Conservation (phyloP, 345 rosid genomes). For the Eucalyptus erythrocorys region DNA sequence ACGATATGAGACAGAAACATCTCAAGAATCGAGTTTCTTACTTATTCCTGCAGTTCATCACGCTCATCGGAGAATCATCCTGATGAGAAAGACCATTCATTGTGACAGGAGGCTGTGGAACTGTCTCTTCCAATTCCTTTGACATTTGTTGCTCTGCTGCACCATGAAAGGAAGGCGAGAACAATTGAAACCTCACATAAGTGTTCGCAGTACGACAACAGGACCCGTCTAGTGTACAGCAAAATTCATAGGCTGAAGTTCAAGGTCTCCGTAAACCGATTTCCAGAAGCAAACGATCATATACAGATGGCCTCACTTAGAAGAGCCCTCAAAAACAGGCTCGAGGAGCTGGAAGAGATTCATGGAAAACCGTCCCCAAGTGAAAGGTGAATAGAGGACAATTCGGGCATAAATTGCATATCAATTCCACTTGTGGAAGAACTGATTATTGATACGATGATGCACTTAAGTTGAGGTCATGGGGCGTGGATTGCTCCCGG, state of each 20-base stretch:
- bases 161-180: too few species aligned
- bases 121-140: not conserved
- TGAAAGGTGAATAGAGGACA: not conserved
- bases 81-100: not conserved
- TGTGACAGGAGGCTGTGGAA: not conserved
- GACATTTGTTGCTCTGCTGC: not conserved
- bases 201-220: not conserved
- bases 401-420: not conserved
- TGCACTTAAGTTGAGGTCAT: not conserved
- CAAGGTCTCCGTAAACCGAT: not conserved
- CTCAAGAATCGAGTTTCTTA: not conserved
- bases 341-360: not conserved
- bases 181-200: too few species aligned
- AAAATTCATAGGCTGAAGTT: not conserved
- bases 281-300: not conserved
- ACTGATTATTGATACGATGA: not conserved
- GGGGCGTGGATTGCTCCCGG: accelerated
- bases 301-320: not conserved
- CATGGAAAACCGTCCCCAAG: too few species aligned
- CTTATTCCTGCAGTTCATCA: not conserved
- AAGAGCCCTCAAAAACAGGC: not conserved
- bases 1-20: not conserved
- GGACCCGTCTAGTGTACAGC: not conserved
- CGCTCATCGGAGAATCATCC: not conserved
- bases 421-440: not conserved